Percentiles rank a stretch among this genome's conserved stretches.
phyloP scores from a whole-genome alignment of 192 early-diverging fungal genomes.

The Entomortierella beljakovae region DNA sequence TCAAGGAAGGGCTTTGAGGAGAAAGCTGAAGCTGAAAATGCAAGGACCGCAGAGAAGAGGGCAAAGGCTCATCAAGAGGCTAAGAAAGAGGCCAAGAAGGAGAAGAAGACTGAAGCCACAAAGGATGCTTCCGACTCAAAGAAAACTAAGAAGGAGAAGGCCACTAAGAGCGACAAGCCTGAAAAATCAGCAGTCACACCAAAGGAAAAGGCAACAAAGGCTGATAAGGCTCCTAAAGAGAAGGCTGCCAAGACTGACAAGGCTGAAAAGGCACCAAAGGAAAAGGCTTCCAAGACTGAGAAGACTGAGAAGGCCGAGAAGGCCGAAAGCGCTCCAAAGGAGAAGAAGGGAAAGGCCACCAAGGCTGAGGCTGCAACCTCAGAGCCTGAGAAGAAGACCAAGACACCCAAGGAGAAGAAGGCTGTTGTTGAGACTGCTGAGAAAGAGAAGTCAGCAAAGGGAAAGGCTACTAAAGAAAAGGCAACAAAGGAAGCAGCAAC shows the following conservation, averaged over 20 bases:
- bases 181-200: too few species aligned
- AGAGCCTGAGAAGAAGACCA: slow-evolving; percentile 13
- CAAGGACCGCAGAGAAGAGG: slow-evolving; percentile 42
- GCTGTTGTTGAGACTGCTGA: neutral
- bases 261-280: slow-evolving; percentile 9
- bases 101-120: slow-evolving; percentile 2
- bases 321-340: slow-evolving; percentile 4
- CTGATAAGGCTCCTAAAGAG: slow-evolving; percentile 7
- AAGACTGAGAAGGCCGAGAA: slow-evolving; percentile 23
- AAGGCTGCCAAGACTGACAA: slow-evolving; percentile 17
- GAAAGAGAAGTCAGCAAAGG: neutral
- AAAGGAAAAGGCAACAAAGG: slow-evolving; percentile 15
- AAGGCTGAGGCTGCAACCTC: slow-evolving; percentile 2
- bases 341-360: slow-evolving; percentile 4
- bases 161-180: slow-evolving; percentile 16
- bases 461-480: neutral
- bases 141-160: slow-evolving; percentile 17
- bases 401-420: slow-evolving; percentile 44
- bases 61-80: slow-evolving; percentile 13
- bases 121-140: slow-evolving; percentile 12
- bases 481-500: neutral
- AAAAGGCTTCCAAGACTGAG: slow-evolving; percentile 1
- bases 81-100: slow-evolving; percentile 7
- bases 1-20: slow-evolving; percentile 29
- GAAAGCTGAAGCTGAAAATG: slow-evolving; percentile 36